Evolutionary conservation across 169 alveolate genomes (phyloP).

Genomic region (Fabrea salina): DNA sequence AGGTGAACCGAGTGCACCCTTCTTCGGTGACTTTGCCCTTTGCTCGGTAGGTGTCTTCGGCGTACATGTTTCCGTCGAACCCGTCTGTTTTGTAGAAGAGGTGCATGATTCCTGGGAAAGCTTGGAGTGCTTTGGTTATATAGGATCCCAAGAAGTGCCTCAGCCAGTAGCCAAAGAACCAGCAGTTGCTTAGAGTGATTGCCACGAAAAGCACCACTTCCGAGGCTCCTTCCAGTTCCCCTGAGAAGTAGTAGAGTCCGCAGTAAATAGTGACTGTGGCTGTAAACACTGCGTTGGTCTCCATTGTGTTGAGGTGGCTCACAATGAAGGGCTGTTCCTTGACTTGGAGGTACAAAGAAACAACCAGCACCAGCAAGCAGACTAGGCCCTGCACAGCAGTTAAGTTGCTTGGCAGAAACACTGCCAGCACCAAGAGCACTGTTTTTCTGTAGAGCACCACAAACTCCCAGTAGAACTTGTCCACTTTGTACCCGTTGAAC

Average conservation of each 20-base stretch:
- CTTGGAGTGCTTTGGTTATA: too few species aligned
- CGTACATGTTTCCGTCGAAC: too few species aligned
- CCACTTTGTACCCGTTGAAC: slow-evolving; percentile 40
- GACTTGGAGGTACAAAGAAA: not conserved
- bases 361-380: not conserved
- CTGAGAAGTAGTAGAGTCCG: slow-evolving; percentile 26
- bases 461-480: slow-evolving; percentile 48
- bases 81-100: too few species aligned
- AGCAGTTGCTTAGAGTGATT: not conserved
- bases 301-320: not conserved
- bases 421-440: slow-evolving; percentile 34
- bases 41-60: too few species aligned
- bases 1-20: too few species aligned
- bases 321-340: not conserved
- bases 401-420: not conserved
- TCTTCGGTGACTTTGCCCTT: too few species aligned
- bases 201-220: not conserved
- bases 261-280: slow-evolving; percentile 27
- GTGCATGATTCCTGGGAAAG: too few species aligned
- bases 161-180: slow-evolving; percentile 13
- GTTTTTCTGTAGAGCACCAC: slow-evolving; percentile 45
- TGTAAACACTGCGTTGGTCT: not conserved
- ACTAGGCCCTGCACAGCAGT: not conserved
- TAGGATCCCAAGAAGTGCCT: too few species aligned
- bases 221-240: not conserved